Evolutionary conservation across 2,329 filamentous ascomycete species (phyloP), one percentile per base, ranked within the genome.

Genomic region (Aspergillus quadrilineatus): DNA sequence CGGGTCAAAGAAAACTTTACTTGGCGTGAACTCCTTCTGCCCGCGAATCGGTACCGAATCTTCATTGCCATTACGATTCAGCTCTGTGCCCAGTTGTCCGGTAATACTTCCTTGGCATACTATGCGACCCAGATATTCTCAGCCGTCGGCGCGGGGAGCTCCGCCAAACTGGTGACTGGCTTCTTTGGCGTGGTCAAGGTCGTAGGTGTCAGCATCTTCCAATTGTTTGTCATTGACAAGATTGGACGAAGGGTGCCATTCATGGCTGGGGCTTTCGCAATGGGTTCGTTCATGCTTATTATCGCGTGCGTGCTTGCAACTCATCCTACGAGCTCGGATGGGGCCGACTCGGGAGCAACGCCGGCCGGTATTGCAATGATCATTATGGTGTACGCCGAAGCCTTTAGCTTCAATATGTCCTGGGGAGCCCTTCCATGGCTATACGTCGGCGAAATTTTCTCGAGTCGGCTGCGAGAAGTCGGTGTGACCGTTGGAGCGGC

Each of bases 141-240:
- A 12, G 73, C 78, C 3, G 77, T 82, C 8, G 79, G 80, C 4
- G 78, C 79, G 5, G 78, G 79, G 4, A 67, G 75, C 42, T 70
- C 77, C n/a, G 69, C 72, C 30, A 76, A 80, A 39, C 70, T 82
- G 6, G 73, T 82, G 50, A 82, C 78, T 1, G 80, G 79, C 8
- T 80, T 82, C 67, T 82, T 83, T 43, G 80, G 80, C 2, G 67
- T 81, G 6, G 76, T 80, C 57, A 82, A 82, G 65, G 77, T 82
- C 26, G 69, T 79, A 0, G 77, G 79, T 3, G 79, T 79, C 43
- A 56, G 71, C 9, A 72, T 75, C 57, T 81, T 81, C 64, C 71
- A 80, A 8, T 63, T 80, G 12, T 80, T 78, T 60, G 68, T 82
- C 14, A 74, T 82, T 36, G 80, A 82, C 60, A 72, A 75, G 4